These are phyloP conservation scores for Exophiala xenobiotica DNA, from an alignment of 2,329 filamentous ascomycete species.

Conservation along the genomic window DNA sequence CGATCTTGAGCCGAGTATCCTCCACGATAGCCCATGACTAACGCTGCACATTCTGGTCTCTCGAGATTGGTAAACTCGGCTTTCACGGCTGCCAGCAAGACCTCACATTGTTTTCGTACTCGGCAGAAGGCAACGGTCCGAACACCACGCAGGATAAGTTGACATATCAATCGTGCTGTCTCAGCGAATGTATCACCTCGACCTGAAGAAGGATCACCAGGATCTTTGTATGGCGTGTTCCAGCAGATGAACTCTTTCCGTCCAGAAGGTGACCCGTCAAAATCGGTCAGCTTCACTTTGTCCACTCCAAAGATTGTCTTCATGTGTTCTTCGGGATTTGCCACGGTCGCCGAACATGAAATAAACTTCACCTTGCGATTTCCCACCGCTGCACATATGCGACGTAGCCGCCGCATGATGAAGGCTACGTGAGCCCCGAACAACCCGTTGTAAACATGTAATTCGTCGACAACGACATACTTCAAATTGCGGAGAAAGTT, in stretches of 20 bases:
- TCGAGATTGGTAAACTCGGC: slow-evolving; percentile 72
- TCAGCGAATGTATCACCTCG: slow-evolving; percentile 80
- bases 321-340: slow-evolving; percentile 90
- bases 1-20: slow-evolving; percentile 92
- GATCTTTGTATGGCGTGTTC: slow-evolving; percentile 95
- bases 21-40: slow-evolving; percentile 93
- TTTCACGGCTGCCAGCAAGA: slow-evolving; percentile 75
- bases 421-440: slow-evolving; percentile 93
- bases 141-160: slow-evolving; percentile 82
- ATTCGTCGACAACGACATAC: slow-evolving; percentile 86
- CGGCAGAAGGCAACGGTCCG: slow-evolving; percentile 91
- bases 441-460: slow-evolving; percentile 94
- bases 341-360: slow-evolving; percentile 93
- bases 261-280: slow-evolving; percentile 88
- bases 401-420: slow-evolving; percentile 84
- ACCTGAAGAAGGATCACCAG: slow-evolving; percentile 80
- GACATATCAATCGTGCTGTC: slow-evolving; percentile 85
- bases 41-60: slow-evolving; percentile 68
- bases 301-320: slow-evolving; percentile 88
- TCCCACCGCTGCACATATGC: slow-evolving; percentile 86
- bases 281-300: slow-evolving; percentile 77
- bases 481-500: slow-evolving; percentile 83
- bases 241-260: slow-evolving; percentile 95
- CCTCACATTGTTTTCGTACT: slow-evolving; percentile 84
- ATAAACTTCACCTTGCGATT: slow-evolving; percentile 86